Conservation (phyloP, 495 filamentous ascomycete genomes). For the Elasticomyces elasticus region DNA sequence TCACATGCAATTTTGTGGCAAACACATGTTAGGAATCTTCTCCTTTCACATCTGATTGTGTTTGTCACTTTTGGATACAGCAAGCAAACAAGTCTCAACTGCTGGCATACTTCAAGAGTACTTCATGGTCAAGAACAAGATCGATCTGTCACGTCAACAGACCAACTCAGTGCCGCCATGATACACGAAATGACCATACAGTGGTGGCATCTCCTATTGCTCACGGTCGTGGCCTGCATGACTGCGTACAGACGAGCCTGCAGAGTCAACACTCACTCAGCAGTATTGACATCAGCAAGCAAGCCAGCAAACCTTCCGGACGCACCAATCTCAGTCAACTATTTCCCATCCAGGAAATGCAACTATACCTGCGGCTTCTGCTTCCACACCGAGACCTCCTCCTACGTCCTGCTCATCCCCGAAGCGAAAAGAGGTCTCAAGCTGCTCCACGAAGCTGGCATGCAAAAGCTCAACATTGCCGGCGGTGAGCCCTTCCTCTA, state of each 20-base stretch:
- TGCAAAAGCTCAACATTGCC: constrained; percentile 51
- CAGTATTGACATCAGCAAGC: background rate
- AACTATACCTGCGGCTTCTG: constrained; percentile 47
- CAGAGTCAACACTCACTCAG: background rate
- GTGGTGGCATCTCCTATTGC: too few relatives aligned
- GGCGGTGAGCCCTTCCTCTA: constrained; percentile 54
- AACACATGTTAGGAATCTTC: too few relatives aligned
- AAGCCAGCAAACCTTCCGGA: background rate
- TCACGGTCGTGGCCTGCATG: too few relatives aligned
- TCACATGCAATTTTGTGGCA: too few relatives aligned
- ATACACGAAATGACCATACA: too few relatives aligned
- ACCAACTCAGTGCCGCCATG: too few relatives aligned
- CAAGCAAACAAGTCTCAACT: too few relatives aligned
- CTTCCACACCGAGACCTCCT: constrained; percentile 46
- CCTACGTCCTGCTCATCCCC: constrained; percentile 32
- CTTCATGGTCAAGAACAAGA: too few relatives aligned
- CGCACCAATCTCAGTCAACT: constrained; percentile 39
- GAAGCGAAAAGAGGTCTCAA: constrained; percentile 37
- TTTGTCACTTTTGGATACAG: too few relatives aligned
- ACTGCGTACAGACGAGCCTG: background rate
- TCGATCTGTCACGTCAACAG: too few relatives aligned
- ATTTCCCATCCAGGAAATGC: constrained; percentile 42
- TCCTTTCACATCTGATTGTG: too few relatives aligned
- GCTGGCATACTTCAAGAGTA: too few relatives aligned
- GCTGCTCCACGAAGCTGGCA: constrained; percentile 42